phyloP scores from a whole-genome alignment of 768 basidiomycete species.

The Boletus vinaceobasis region DNA sequence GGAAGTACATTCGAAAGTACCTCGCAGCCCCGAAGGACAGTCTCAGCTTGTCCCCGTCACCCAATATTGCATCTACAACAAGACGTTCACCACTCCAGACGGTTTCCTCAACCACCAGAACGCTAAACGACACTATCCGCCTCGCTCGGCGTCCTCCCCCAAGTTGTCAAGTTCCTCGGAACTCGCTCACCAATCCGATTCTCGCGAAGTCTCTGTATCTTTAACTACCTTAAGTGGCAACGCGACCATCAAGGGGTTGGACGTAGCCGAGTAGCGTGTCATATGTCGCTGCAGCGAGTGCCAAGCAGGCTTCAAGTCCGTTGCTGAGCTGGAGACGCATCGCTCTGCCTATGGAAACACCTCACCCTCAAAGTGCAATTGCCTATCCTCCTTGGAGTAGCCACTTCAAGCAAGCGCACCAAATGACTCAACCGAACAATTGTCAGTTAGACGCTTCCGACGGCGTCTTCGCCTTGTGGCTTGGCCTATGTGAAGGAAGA shows the following conservation, averaged over 20 bases:
- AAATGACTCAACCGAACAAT: background rate
- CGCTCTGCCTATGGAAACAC: constrained; percentile 16
- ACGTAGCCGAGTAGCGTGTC: constrained; percentile 1
- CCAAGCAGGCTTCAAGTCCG: constrained; percentile 13
- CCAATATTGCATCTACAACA: no score
- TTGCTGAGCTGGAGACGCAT: constrained; percentile 19
- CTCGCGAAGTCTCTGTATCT: constrained; percentile 1
- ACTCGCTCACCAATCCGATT: background rate
- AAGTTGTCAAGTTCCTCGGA: background rate
- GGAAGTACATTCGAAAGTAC: no score
- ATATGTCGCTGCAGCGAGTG: constrained; percentile 20
- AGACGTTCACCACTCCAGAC: no score
- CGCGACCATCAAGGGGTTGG: background rate
- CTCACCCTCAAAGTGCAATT: constrained; percentile 26
- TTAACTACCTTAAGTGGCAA: background rate
- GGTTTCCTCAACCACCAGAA: no score
- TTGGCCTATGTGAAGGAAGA: constrained; percentile 31
- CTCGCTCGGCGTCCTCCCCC: constrained; percentile 1
- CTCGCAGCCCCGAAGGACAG: no score
- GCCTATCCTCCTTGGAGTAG: constrained; percentile 23
- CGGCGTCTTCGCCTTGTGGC: constrained; percentile 10
- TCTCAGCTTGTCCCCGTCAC: no score
- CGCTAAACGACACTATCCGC: no score
- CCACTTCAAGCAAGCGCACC: constrained; percentile 24
- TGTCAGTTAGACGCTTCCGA: constrained; percentile 11